Percentiles rank a stretch among this genome's conserved stretches.
phyloP scores from a whole-genome alignment of 1,284 basidiomycete species.

The Boletus hoseneyae region DNA sequence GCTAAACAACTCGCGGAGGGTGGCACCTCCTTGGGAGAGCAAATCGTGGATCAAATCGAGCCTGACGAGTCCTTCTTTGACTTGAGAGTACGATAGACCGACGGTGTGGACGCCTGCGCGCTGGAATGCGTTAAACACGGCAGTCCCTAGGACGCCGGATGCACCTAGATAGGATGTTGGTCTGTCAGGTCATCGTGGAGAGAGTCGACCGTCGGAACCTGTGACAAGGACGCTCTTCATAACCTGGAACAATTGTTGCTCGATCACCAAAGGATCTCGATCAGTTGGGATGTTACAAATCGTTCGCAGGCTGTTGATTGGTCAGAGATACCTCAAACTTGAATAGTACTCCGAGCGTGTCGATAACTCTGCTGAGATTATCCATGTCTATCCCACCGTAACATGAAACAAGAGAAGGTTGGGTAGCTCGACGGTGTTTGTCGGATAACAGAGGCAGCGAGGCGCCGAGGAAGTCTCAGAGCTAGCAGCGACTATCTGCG shows the following conservation, averaged over 20 bases:
- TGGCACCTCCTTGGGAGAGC: conserved; percentile 41
- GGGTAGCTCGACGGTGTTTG: no score
- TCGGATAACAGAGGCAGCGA: no score
- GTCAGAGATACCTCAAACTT: background rate
- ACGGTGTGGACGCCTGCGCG: conserved; percentile 43
- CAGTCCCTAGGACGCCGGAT: conserved; percentile 72
- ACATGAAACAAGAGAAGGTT: no score
- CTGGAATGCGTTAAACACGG: conserved; percentile 61
- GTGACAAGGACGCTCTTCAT: conserved; percentile 49
- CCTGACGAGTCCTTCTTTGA: conserved; percentile 47
- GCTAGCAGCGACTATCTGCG: no score
- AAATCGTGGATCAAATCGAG: conserved; percentile 58
- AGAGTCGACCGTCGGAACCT: conserved; percentile 33
- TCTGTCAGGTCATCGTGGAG: conserved; percentile 10
- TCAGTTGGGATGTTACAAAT: no score
- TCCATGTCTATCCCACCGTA: no score
- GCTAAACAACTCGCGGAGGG: conserved; percentile 40
- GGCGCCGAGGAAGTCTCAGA: no score
- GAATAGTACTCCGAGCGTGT: no score
- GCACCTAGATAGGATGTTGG: conserved; percentile 48
- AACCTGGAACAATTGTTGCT: background rate
- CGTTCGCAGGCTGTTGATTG: background rate
- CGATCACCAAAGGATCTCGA: background rate
- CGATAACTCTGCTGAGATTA: no score
- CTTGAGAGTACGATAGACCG: conserved; percentile 62